A percentile compares a stretch with the other conserved stretches of the same genome.
Evolutionary conservation across 108 stramenopile species (phyloP).

Genomic region (Pinguiococcus pyrenoidosus): DNA sequence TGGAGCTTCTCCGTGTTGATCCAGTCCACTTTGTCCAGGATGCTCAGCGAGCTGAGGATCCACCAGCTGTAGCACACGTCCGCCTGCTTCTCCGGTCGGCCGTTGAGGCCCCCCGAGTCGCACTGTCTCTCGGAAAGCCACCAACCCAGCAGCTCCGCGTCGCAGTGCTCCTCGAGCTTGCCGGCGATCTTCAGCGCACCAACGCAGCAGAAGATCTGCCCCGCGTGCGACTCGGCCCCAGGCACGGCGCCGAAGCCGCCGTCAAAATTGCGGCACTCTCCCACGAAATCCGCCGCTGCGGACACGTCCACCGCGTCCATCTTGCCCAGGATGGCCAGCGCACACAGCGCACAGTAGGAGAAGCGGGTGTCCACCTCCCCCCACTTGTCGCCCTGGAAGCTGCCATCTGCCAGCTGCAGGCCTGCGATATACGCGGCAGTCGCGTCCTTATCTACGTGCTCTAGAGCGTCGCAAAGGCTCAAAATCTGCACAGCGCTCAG

Average conservation of each 20-base stretch:
- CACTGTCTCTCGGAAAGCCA: conserved; percentile 99
- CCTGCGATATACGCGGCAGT: conserved; percentile 58
- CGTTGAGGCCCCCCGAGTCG: conserved; percentile 87
- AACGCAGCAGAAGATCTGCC: conserved; percentile 90
- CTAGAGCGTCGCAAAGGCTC: conserved; percentile 52
- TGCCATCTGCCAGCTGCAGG: conserved; percentile 86
- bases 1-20: conserved; percentile 60
- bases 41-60: conserved; percentile 77
- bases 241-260: conserved; percentile 89
- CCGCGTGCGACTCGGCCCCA: conserved; percentile 92
- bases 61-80: conserved; percentile 99
- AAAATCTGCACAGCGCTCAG: conserved; percentile 91
- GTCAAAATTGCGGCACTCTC: conserved; percentile 79
- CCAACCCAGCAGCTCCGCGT: conserved; percentile 77
- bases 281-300: conserved; percentile 58
- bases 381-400: conserved; percentile 84
- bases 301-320: conserved; percentile 50
- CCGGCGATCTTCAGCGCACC: conserved; percentile 85
- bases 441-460: conserved; percentile 17
- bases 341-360: conserved; percentile 81
- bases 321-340: conserved; percentile 57
- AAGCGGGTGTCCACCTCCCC: conserved; percentile 98
- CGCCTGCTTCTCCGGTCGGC: conserved; percentile 94
- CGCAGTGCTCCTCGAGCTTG: conserved; percentile 39
- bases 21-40: conserved; percentile 79